Evolutionary conservation across 1,139 yeast species (phyloP).

Genomic region (Yamadazyma siamensis): DNA sequence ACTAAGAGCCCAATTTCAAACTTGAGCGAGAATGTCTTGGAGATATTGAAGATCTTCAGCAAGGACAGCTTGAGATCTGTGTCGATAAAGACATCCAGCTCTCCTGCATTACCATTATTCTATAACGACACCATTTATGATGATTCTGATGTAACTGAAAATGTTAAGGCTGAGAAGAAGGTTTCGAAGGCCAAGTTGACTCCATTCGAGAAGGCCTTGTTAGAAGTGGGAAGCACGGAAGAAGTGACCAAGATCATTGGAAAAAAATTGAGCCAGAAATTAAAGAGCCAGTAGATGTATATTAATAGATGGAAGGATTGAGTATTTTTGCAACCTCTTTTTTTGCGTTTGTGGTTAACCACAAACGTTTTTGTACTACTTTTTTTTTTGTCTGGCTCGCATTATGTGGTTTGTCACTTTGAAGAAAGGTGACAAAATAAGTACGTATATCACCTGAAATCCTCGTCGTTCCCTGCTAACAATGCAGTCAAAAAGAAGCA

Average conservation of each 20-base stretch:
- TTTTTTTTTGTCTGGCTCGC: not conserved
- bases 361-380: too few species aligned
- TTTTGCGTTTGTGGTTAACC: too few species aligned
- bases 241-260: constrained; percentile 51
- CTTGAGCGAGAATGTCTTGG: constrained; percentile 53
- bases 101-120: constrained; percentile 85
- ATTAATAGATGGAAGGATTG: constrained; percentile 5
- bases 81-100: constrained; percentile 62
- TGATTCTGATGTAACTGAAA: constrained; percentile 26
- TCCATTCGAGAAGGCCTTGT: constrained; percentile 70
- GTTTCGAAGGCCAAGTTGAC: constrained; percentile 39
- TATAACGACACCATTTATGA: constrained; percentile 59
- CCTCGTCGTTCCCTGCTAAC: too few species aligned
- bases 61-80: constrained; percentile 50
- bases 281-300: constrained; percentile 9
- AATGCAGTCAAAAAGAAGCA: too few species aligned
- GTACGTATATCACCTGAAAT: not conserved
- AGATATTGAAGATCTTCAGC: constrained; percentile 51
- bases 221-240: constrained; percentile 76
- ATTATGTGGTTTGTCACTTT: not conserved
- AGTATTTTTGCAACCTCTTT: too few species aligned
- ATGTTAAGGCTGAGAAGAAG: constrained; percentile 22
- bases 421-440: not conserved
- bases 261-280: constrained; percentile 27
- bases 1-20: constrained; percentile 29